A percentile compares a stretch with the other conserved stretches of the same genome.
These are phyloP conservation scores for Papiliotrema fonsecae DNA, from an alignment of 1,284 basidiomycete species.

Conservation along the genomic window DNA sequence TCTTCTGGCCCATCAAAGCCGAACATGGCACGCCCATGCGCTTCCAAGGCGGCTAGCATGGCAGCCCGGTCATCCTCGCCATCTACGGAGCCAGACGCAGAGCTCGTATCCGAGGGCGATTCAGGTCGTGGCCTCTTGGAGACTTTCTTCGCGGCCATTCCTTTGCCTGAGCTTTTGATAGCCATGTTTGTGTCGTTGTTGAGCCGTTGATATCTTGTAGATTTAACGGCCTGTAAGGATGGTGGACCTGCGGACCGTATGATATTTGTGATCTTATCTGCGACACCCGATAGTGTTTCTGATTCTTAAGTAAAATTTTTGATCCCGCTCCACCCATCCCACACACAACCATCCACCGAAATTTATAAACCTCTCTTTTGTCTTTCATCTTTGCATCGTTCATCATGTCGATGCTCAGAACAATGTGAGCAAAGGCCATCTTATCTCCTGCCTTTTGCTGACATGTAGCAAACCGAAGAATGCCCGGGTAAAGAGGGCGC, in stretches of 20 bases:
- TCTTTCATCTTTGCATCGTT: not conserved
- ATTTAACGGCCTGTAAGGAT: too few relatives aligned
- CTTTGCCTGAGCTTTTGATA: too few relatives aligned
- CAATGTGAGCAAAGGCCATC: constrained; percentile 29
- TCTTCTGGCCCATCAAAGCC: constrained; percentile 20
- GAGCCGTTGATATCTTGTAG: too few relatives aligned
- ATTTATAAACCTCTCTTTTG: not conserved
- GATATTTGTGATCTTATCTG: too few relatives aligned
- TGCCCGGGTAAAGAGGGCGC: constrained; percentile 89
- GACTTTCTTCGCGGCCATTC: not conserved
- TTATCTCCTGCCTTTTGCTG: not conserved
- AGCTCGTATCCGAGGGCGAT: not conserved
- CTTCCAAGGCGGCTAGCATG: constrained; percentile 46
- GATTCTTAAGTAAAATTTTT: too few relatives aligned
- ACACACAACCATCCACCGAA: not conserved
- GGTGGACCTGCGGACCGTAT: too few relatives aligned
- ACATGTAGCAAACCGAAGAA: constrained; percentile 82
- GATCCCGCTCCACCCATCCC: not conserved
- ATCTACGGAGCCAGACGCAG: constrained; percentile 6
- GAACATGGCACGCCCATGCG: constrained; percentile 42
- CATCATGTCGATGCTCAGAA: constrained; percentile 46
- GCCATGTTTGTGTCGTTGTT: too few relatives aligned
- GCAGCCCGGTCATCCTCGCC: constrained; percentile 22
- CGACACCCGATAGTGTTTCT: too few relatives aligned
- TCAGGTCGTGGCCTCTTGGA: not conserved